Conservation (phyloP, 2,329 filamentous ascomycete species). For the Volutella citrinella region DNA sequence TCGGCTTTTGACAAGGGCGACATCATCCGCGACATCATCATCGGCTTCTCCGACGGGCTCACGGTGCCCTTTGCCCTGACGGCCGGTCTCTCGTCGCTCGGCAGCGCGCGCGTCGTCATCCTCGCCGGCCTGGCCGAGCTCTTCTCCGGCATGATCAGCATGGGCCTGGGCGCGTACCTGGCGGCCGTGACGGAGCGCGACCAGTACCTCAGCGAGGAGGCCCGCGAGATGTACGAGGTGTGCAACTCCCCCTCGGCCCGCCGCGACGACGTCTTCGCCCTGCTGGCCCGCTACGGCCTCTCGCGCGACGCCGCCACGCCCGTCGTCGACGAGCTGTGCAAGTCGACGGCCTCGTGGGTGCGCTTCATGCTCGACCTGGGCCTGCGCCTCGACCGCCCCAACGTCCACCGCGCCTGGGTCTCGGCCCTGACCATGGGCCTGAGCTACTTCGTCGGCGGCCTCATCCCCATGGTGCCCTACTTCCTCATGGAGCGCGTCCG, state of each 20-base stretch:
- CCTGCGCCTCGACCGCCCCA: conserved; percentile 44
- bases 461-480: conserved; percentile 70
- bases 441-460: conserved; percentile 67
- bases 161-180: conserved; percentile 74
- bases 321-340: conserved; percentile 48
- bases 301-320: conserved; percentile 38
- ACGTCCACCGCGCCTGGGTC: conserved; percentile 44
- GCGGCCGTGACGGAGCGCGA: conserved; percentile 58
- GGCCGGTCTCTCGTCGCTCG: conserved; percentile 65
- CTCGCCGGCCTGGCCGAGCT: conserved; percentile 73
- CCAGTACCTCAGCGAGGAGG: conserved; percentile 48
- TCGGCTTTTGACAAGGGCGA: conserved; percentile 36
- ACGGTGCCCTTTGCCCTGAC: conserved; percentile 79
- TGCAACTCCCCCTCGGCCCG: conserved; percentile 41
- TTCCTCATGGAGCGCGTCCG: conserved; percentile 50
- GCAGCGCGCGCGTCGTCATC: conserved; percentile 65
- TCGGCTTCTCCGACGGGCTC: conserved; percentile 75
- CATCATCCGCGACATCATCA: conserved; percentile 62
- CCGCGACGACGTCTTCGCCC: conserved; percentile 45
- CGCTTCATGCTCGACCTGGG: conserved; percentile 61
- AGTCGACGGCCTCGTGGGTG: conserved; percentile 47
- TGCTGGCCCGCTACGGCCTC: conserved; percentile 51
- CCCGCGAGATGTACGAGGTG: conserved; percentile 43
- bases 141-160: conserved; percentile 72
- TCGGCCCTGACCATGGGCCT: conserved; percentile 64